Base-by-base conservation (phyloP, 345 rosid species). In the Citrus hindsii region DNA sequence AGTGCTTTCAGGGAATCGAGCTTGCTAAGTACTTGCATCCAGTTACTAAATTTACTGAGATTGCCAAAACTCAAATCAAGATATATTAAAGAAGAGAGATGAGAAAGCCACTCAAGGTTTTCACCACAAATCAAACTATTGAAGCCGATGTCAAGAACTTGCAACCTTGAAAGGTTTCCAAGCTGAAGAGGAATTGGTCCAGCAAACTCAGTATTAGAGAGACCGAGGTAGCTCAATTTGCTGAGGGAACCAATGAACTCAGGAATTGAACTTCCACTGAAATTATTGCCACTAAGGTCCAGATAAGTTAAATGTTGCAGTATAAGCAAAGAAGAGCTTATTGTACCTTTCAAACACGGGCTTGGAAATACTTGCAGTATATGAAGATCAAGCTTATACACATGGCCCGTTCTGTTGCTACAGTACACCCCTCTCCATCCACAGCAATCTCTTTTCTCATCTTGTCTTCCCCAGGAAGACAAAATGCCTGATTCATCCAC, bases 401-500 rank as follows among this genome's bases (percentile, higher is more conserved):
- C 67, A 46, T 69, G 71, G 48, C 74, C 73, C 6, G 82, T 74
- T 63, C 2, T 53, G 51, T 75, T 63, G 74, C 73, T 42, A 53
- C 84, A 82, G 7, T 6, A 35, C 19, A 78, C 75, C 24, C 82
- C 77, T 56, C 16, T 63, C 82, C 84, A 82, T n/a, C 58, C 69
- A 74, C 82, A 78, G 16, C 82, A 78, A 35, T 78, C 48, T 42
- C 48, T 42, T 42, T 42, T 42, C 48, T 42, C 70, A 35, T 38
- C 21, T 46, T 46, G 21, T 21, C 25, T 32, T 22, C 37, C 76
- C 65, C 76, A 73, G 6, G 65, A 73, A 33, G 46, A 73, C 10
- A 69, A 56, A 46, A 4, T 2, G 58, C 22, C 73, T 12, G 3
- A 4, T 42, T 46, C 73, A 38, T 67, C 71, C 24, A 10, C 53